Percentiles rank a stretch among this genome's conserved stretches.
phyloP scores from a whole-genome alignment of 345 rosid species.

The Brassica incana region DNA sequence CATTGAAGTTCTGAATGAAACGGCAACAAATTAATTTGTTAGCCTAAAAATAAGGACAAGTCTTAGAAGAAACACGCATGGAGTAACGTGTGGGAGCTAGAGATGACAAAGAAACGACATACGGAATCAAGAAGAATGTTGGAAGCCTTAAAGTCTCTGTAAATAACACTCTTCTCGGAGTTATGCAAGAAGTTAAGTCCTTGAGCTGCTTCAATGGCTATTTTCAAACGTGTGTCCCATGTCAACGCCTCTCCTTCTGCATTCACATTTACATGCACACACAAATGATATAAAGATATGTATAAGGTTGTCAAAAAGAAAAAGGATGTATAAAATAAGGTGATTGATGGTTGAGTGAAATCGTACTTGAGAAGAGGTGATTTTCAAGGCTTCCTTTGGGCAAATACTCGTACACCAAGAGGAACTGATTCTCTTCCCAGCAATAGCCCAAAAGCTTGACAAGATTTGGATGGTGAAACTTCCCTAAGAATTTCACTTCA shows the following conservation, averaged over 20 bases:
- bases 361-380: conserved; percentile 71
- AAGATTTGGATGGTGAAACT: conserved; percentile 76
- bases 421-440: conserved; percentile 67
- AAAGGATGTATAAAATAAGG: neutral
- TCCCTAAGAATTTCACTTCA: conserved; percentile 79
- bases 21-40: conserved; percentile 5
- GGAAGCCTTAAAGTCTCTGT: conserved; percentile 85
- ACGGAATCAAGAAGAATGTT: conserved; percentile 82
- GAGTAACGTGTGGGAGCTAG: conserved; percentile 1
- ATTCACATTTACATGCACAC: neutral
- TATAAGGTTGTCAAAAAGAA: neutral
- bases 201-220: conserved; percentile 77
- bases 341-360: neutral
- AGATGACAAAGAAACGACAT: neutral
- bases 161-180: conserved; percentile 78
- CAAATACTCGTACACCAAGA: conserved; percentile 76
- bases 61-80: conserved; percentile 20
- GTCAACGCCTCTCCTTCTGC: conserved; percentile 64
- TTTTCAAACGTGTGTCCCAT: conserved; percentile 62
- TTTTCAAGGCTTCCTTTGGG: conserved; percentile 76
- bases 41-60: neutral
- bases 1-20: conserved; percentile 54
- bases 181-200: conserved; percentile 76
- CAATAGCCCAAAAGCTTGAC: conserved; percentile 86
- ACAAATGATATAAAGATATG: neutral